These are phyloP conservation scores for Backusella westeae DNA, from an alignment of 192 early-diverging fungal species.

Conservation along the genomic window DNA sequence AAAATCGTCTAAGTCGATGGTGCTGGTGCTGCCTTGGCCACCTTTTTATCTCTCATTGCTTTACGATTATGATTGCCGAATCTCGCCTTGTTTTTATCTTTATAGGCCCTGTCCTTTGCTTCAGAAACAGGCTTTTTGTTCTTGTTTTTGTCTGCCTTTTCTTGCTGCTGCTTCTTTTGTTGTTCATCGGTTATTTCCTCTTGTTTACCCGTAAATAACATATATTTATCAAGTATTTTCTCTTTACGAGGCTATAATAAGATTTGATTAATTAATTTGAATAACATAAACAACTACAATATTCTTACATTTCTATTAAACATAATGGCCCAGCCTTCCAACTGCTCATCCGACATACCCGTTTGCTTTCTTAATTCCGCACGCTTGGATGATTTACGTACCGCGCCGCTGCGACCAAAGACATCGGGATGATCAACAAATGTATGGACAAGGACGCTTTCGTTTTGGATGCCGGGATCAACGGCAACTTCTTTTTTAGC, in stretches of 20 bases:
- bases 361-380: conserved; percentile 61
- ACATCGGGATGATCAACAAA: conserved; percentile 56
- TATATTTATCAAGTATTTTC: conserved; percentile 56
- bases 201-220: conserved; percentile 52
- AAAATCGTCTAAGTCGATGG: not conserved
- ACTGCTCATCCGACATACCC: conserved; percentile 83
- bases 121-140: conserved; percentile 21
- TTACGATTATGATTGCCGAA: conserved; percentile 76
- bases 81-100: conserved; percentile 63
- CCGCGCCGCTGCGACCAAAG: conserved; percentile 58
- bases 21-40: conserved; percentile 29
- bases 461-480: conserved; percentile 61
- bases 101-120: conserved; percentile 39
- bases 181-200: conserved; percentile 21
- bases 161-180: conserved; percentile 5
- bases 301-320: conserved; percentile 72
- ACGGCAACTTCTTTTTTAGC: conserved; percentile 15
- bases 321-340: conserved; percentile 94
- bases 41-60: conserved; percentile 70
- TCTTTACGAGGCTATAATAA: conserved; percentile 63
- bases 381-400: conserved; percentile 62
- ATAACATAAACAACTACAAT: not conserved
- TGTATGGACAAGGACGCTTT: conserved; percentile 59
- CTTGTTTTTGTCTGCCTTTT: not conserved
- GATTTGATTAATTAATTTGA: not conserved